Evolutionary conservation across 331 rosid genomes (phyloP), one percentile per base, ranked within the genome.

Genomic region (Rosa hybrid): DNA sequence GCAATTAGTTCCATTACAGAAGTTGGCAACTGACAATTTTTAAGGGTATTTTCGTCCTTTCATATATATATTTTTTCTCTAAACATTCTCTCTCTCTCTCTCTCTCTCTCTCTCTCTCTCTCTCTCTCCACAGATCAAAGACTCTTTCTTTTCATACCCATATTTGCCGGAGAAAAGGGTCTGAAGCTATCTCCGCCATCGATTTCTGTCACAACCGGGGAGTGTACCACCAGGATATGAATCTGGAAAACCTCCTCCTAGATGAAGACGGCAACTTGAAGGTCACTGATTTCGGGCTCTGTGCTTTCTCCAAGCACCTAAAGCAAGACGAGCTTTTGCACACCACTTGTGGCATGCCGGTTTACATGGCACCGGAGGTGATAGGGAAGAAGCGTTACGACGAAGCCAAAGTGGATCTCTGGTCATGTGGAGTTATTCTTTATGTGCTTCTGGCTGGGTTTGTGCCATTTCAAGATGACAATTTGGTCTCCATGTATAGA

Each of bases 131-230:
- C 1, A 27, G 1, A 27, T 27, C 30, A 27, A 27, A 27, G 30
- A 1, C 30, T 27, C 30, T 27, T 27, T 27, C 30, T 27, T 27
- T 27, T 27, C 30, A 27, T 27, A 27, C 30, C 30, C 30, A 27
- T 27, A 27, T 27, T 27, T 27, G 30, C 30, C 30, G 30, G 30
- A 27, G 30, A 27, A 27, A 27, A 27, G 30, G 30, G 30, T 27
- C 30, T 1, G 1, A 1, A 27, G 30, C 30, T 17, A 95, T 95
- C 53, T 95, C 98, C 2, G 97, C 98, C 75, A 82, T 94, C 12
- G 98, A 94, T 71, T 94, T 94, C 85, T 94, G 98, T 78, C 98
- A 94, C 72, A 92, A 97, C 83, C 92, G 98, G 12, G 94, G 98
- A 0, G 98, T 92, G 71, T 93, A 87, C 81, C 99, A 95, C 92